Evolutionary conservation across 1,139 yeast species (phyloP).

Genomic region (Sugiyamaella neomexicana): DNA sequence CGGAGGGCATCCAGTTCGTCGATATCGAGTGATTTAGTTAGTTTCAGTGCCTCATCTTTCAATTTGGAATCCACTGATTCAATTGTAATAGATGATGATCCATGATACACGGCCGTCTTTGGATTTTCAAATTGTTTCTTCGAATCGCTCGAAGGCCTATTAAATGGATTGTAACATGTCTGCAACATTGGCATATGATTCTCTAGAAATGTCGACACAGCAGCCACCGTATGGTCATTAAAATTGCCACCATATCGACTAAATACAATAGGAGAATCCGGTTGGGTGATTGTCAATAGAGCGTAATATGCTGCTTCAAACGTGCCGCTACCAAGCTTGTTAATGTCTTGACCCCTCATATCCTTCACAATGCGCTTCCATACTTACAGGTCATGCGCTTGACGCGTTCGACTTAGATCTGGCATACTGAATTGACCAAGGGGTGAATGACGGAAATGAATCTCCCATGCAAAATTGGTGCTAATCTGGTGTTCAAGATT

Average conservation of each 20-base stretch:
- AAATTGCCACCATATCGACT: not conserved
- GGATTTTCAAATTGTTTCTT: slow-evolving; percentile 17
- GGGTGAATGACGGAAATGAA: not conserved
- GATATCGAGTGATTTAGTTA: slow-evolving; percentile 29
- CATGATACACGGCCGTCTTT: slow-evolving; percentile 17
- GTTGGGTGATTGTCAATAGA: slow-evolving; percentile 22
- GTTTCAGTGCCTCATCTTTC: slow-evolving; percentile 25
- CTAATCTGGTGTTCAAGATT: not conserved
- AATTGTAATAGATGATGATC: slow-evolving; percentile 4
- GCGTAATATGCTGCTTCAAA: slow-evolving; percentile 35
- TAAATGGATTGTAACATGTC: slow-evolving; percentile 29
- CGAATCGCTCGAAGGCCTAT: slow-evolving; percentile 18
- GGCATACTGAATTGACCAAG: slow-evolving; percentile 5
- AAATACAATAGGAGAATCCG: slow-evolving; percentile 6
- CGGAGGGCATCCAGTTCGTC: slow-evolving; percentile 30
- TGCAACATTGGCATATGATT: slow-evolving; percentile 24
- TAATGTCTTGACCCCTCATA: not conserved
- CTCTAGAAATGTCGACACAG: slow-evolving; percentile 29
- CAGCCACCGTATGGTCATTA: slow-evolving; percentile 20
- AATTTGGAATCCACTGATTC: slow-evolving; percentile 25
- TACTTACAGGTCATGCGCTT: slow-evolving; percentile 13
- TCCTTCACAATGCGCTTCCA: not conserved
- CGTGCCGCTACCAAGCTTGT: slow-evolving; percentile 21
- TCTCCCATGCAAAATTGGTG: not conserved
- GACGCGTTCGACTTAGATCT: slow-evolving; percentile 13